These are phyloP conservation scores for Hsuehochloa calcarea DNA, from an alignment of 176 grass and related monocot genomes.

Conservation along the genomic window DNA sequence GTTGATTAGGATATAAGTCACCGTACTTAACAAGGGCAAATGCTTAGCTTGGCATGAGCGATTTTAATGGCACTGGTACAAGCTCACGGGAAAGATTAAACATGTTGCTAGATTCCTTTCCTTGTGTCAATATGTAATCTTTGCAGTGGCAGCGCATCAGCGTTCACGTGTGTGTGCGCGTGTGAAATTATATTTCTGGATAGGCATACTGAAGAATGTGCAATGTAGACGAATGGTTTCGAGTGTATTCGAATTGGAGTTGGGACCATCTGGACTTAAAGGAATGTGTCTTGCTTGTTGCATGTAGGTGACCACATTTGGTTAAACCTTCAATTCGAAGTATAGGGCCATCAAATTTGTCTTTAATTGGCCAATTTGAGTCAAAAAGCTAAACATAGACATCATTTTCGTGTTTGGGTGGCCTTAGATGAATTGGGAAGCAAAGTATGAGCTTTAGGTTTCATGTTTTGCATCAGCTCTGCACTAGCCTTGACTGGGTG, in stretches of 20 bases:
- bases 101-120: background rate
- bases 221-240: background rate
- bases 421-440: background rate
- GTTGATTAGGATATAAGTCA: too few species aligned
- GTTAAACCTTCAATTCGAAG: background rate
- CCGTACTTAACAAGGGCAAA: background rate
- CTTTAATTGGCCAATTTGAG: background rate
- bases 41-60: background rate
- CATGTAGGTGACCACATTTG: background rate
- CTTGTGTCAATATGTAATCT: background rate
- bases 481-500: background rate
- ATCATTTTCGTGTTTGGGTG: background rate
- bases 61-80: background rate
- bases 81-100: background rate
- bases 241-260: background rate
- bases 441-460: background rate
- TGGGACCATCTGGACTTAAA: background rate
- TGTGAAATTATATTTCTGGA: background rate
- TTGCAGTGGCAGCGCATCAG: background rate
- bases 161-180: too few species aligned
- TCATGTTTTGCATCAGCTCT: background rate
- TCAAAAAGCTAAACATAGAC: background rate
- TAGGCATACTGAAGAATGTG: background rate
- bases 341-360: background rate
- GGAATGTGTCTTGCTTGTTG: background rate